Base-by-base conservation (phyloP, 371 early-diverging fungal species). In the Amoeboradix gromovi region DNA sequence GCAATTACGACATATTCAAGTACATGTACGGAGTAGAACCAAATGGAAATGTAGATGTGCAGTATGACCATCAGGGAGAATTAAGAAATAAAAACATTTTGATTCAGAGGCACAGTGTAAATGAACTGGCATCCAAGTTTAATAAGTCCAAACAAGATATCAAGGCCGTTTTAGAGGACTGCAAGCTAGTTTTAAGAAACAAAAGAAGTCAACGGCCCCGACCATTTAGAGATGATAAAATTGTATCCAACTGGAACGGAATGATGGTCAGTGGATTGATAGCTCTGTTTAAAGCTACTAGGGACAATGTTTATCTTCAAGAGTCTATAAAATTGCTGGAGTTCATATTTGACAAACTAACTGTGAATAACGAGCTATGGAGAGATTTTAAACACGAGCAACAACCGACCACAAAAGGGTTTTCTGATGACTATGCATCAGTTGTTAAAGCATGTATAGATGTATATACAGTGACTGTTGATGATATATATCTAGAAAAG, bases 191-290 rank as follows among this genome's bases (percentile, higher is more conserved):
- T 69, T 69, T 85, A 31, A 77, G 77, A 75, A 73, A 78, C 17
- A 72, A 74, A 66, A 77, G 85, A 1, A 67, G 66, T n/a, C 31
- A 71, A 1, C 77, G 86, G 1, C 84, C 86, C 1, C 76, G 77
- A 68, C 86, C 86, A 2, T 81, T 82, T 69, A 74, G 76, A 0
- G 86, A 85, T 74, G 84, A 85, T 69, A 85, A 85, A 75, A 70
- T 73, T 17, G 67, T 72, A 48, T 66, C 66, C 1, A 66, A 68
- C 30, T 72, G 74, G 72, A 76, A 76, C 66, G 77, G 73, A 70
- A 30, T n/a, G 29, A 74, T 74, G 0, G 66, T 83, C 28, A 17
- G 30, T 5, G 72, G 73, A 30, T 65, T 70, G 0, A 17, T 29
- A 30, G n/a, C 1, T 0, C 31, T 29, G 2, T 67, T 69, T 31